Evolutionary conservation across 2,329 filamentous ascomycete species (phyloP).

Genomic region (Tolypocladium ovalisporum): DNA sequence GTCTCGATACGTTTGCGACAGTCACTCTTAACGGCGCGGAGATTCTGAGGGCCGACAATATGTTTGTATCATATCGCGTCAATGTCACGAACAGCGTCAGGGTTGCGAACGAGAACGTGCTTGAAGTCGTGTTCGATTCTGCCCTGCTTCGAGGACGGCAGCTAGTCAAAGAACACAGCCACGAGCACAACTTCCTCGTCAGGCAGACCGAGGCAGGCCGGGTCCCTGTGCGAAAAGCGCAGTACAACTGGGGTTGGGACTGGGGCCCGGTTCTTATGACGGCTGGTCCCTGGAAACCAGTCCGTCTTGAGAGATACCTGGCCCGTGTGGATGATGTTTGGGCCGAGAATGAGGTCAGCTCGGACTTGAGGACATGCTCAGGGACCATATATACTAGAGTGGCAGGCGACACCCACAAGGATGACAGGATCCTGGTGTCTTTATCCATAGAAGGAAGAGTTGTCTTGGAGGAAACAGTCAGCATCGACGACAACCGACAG

Average conservation of each 20-base stretch:
- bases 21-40: constrained; percentile 42
- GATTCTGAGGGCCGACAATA: constrained; percentile 49
- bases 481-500: not conserved
- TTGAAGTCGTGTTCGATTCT: constrained; percentile 48
- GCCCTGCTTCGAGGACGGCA: constrained; percentile 40
- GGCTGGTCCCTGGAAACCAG: constrained; percentile 54
- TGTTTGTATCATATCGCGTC: constrained; percentile 50
- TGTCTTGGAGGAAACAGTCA: constrained; percentile 6
- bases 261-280: constrained; percentile 57
- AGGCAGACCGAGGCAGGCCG: constrained; percentile 33
- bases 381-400: constrained; percentile 24
- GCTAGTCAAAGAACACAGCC: constrained; percentile 36
- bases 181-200: constrained; percentile 41
- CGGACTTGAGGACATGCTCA: constrained; percentile 16
- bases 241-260: constrained; percentile 64
- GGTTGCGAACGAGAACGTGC: constrained; percentile 22
- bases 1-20: constrained; percentile 52
- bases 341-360: constrained; percentile 21
- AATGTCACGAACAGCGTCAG: constrained; percentile 33
- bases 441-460: constrained; percentile 10
- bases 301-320: constrained; percentile 53
- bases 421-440: constrained; percentile 12
- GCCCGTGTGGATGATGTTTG: constrained; percentile 49
- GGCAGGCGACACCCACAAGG: constrained; percentile 17
- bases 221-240: constrained; percentile 43